A percentile compares a stretch with the other conserved stretches of the same genome.
Conservation (phyloP, 1,139 yeast genomes). For the Debaryomyces sp. region DNA sequence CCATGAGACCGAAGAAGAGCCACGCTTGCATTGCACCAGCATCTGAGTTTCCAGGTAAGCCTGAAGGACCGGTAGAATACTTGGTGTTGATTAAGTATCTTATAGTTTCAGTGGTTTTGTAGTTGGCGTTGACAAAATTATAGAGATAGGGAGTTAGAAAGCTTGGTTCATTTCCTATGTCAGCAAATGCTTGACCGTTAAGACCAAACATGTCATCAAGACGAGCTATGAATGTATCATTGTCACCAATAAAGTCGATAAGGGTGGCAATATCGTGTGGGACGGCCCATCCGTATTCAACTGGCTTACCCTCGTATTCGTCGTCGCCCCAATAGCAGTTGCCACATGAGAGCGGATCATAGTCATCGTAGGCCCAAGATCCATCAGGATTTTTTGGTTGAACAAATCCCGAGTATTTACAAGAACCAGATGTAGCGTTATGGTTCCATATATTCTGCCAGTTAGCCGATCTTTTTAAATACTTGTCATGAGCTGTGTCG, state of each 20-base stretch:
- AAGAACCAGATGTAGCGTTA: conserved; percentile 21
- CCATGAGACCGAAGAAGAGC: conserved; percentile 36
- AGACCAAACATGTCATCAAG: conserved; percentile 40
- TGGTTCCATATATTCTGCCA: conserved; percentile 44
- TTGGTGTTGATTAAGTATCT: conserved; percentile 30
- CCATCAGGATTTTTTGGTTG: conserved; percentile 38
- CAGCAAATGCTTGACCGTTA: conserved; percentile 29
- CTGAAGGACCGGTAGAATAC: conserved; percentile 27
- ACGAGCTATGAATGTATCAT: conserved; percentile 28
- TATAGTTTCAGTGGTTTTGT: conserved; percentile 34
- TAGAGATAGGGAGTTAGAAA: conserved; percentile 35
- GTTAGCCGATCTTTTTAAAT: conserved; percentile 34
- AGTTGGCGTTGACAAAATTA: conserved; percentile 30
- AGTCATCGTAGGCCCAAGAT: conserved; percentile 23
- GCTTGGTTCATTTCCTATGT: conserved; percentile 40
- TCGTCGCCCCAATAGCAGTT: conserved; percentile 36
- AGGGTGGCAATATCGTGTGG: conserved; percentile 36
- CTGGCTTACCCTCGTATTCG: conserved; percentile 31
- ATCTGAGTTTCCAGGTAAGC: conserved; percentile 43
- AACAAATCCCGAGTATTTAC: conserved; percentile 33
- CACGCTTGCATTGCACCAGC: conserved; percentile 47
- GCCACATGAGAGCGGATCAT: conserved; percentile 32
- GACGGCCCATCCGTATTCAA: conserved; percentile 38
- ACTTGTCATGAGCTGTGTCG: conserved; percentile 25
- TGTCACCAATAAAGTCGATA: conserved; percentile 27